Evolutionary conservation across 1,139 yeast species (phyloP), one percentile per base, ranked within the genome.

Genomic region (Yamadazyma sp.): DNA sequence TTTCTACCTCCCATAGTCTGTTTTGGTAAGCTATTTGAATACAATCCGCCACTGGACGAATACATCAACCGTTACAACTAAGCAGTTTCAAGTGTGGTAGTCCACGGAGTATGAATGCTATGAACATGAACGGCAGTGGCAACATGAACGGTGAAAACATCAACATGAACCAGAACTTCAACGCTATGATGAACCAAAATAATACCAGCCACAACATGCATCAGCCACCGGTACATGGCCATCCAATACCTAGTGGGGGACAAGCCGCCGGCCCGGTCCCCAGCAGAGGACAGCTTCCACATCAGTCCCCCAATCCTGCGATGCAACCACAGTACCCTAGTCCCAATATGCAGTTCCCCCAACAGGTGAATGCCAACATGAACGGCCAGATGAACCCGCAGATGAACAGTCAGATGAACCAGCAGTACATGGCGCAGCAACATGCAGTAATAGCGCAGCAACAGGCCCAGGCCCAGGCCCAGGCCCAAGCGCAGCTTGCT

Each of bases 321-420:
- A 11, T 25, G 14, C 26, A 33, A 7, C 31, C 16, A 4, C 32
- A 17, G 18, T 34, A 36, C 36, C 49, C 43, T 16, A 43, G 44
- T 34, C 50, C 51, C 10, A 49, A 40, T 23, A 37, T 47, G 44
- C 47, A 42, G 26, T 45, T 42, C 38, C 41, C 39, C 4, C 49
- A 47, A 31, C 39, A 32, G 14, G 20, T 39, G 8, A 20, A 20
- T 8, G 8, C 22, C 25, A 31, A 26, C 25, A 16, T 14, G 37
- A 26, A 26, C 27, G 11, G 11, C 27, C 27, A 24, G n/a, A 24
- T 24, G 27, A 24, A 24, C 27, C 5, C n/a, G n/a, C 17, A 30
- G 10, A 37, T 33, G 31, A 27, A 26, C 17, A 20, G 12, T 17
- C 34, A 28, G 6, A 40, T 40, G 41, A 40, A 33, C 22, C 41